A percentile compares a stretch with the other conserved stretches of the same genome.
Evolutionary conservation across 495 filamentous ascomycete species (phyloP).

Genomic region (Trichocladium antarcticum): DNA sequence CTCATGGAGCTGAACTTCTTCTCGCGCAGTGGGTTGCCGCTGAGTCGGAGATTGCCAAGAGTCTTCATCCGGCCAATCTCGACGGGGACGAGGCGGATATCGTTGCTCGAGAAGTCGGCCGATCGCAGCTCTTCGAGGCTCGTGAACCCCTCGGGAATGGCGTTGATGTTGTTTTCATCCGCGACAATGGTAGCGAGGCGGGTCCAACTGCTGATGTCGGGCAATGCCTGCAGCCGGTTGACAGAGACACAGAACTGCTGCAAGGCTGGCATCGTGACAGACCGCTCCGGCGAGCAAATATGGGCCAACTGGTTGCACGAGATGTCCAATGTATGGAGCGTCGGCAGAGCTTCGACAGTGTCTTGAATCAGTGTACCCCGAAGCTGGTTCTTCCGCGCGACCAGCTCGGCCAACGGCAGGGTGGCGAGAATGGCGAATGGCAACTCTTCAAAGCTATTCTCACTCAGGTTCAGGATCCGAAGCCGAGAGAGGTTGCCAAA

Average conservation of each 20-base stretch:
- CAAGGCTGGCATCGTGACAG: constrained; percentile 51
- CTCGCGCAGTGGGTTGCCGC: constrained; percentile 78
- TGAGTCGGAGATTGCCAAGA: constrained; percentile 59
- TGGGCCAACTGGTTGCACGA: constrained; percentile 56
- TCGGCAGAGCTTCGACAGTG: constrained; percentile 44
- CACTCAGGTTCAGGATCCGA: constrained; percentile 59
- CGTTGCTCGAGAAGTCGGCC: constrained; percentile 75
- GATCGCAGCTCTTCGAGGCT: constrained; percentile 53
- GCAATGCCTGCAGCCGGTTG: constrained; percentile 64
- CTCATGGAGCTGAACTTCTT: constrained; percentile 71
- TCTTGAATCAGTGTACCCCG: constrained; percentile 57
- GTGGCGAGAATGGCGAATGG: constrained; percentile 55
- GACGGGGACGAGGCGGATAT: constrained; percentile 62
- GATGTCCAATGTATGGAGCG: constrained; percentile 64
- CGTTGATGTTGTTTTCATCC: constrained; percentile 66
- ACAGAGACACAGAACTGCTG: constrained; percentile 59
- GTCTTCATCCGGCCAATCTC: constrained; percentile 70
- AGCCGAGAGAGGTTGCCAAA: constrained; percentile 54
- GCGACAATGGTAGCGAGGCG: constrained; percentile 60
- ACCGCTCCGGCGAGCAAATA: constrained; percentile 31
- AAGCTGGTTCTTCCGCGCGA: constrained; percentile 69
- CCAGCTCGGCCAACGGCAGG: constrained; percentile 62
- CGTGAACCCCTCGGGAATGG: constrained; percentile 64
- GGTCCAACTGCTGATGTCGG: constrained; percentile 59
- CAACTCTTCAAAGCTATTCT: constrained; percentile 60